Conservation (phyloP, 129 eudicot genomes). For the Tanacetum coccineum region DNA sequence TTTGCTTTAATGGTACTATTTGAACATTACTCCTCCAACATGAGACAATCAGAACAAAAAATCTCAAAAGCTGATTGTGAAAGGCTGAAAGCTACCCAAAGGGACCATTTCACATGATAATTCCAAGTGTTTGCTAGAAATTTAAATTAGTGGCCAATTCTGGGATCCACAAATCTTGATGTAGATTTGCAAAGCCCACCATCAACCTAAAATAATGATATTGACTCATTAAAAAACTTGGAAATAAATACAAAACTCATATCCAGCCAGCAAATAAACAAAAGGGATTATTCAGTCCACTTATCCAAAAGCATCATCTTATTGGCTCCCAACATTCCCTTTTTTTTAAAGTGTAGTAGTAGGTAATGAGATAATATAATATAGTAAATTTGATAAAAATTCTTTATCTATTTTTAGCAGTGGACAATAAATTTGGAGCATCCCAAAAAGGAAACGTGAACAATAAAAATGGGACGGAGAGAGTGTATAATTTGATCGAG, state of each 20-base stretch:
- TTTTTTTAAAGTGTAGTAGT: neutral
- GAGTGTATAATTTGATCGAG: too few relatives aligned
- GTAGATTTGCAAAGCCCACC: constrained; percentile 17
- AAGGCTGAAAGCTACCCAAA: neutral
- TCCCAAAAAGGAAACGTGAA: too few relatives aligned
- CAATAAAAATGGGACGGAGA: too few relatives aligned
- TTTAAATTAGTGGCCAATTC: constrained; percentile 11
- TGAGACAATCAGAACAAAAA: neutral
- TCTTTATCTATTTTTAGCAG: too few relatives aligned
- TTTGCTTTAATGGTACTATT: too few relatives aligned
- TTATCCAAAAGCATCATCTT: constrained; percentile 26
- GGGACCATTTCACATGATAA: neutral
- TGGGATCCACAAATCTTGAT: constrained; percentile 13
- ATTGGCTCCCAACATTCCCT: constrained; percentile 26
- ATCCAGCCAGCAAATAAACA: neutral
- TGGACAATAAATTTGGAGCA: too few relatives aligned
- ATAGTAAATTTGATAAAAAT: too few relatives aligned
- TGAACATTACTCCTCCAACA: neutral
- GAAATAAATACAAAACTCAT: too few relatives aligned
- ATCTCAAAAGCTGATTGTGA: neutral
- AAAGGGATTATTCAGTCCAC: constrained; percentile 14
- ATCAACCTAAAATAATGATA: neutral
- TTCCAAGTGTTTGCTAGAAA: constrained; percentile 2
- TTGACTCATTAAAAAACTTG: neutral
- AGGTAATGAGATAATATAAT: neutral